Evolutionary conservation across 1,284 basidiomycete genomes (phyloP), one percentile per base, ranked within the genome.

Genomic region (Heliocybe sulcata): DNA sequence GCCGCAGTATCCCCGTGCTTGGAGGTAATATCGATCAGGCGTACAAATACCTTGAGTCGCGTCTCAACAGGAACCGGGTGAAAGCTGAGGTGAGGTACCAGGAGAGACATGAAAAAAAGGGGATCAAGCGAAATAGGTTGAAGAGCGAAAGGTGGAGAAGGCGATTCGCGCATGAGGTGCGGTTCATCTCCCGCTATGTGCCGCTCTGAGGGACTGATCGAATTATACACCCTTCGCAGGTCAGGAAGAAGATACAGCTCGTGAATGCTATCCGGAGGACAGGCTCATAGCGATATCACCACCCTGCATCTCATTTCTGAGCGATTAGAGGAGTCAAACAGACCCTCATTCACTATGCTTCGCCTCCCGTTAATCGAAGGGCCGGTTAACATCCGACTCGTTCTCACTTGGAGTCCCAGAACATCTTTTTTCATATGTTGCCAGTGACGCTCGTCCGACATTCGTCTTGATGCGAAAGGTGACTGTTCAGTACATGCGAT

Each of bases 61-160:
- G 82, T 53, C 69, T 91, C 19, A 59, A 61, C 33, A 69, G 72
- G 27, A 92, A 91, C 61, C 74, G 68, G 57, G 81, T 92, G 11
- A 67, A 72, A 16, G 61, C 62, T 33, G 82, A 85, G 58, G 68
- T 83, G 33, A 71, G 73, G 51, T 60, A 73, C 60, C 66, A 73
- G 51, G 72, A 77, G 58, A 73, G 89, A 60, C 88, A 91, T 64
- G 88, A 90, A 67, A 85, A 85, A 71, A 81, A 81, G 67, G 85
- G 85, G 51, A 77, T 72, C 53, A 86, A 85, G 65, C 78, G 85
- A 57, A 75, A 83, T 57, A 75, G 84, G 62, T 67, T 88, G 60
- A 70, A 68, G 56, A 87, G 84, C 62, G 72, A 83, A 63, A 75
- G 85, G 56, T 87, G 85, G 82, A 76, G 85, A 63, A 78, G 75